Evolutionary conservation across 1,284 basidiomycete species (phyloP), one percentile per base, ranked within the genome.

Genomic region (Sporisorium reilianum): DNA sequence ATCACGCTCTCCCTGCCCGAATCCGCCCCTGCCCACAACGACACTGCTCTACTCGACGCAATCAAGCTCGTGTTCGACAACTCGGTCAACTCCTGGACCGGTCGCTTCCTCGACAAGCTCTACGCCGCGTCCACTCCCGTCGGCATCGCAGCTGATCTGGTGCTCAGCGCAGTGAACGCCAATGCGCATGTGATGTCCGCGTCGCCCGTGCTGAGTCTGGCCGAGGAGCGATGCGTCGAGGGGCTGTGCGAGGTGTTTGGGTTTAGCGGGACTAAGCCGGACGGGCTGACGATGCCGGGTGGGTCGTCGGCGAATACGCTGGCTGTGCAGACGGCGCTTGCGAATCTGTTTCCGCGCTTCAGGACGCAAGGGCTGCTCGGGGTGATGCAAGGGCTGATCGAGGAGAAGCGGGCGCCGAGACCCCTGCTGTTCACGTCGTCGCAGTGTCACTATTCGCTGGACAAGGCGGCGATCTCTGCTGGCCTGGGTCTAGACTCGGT

Each of bases 121-220:
- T 87, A 87, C 54, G 70, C 85, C 14, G 82, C 85, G 8, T 84
- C 85, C 3, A 84, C 84, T 36, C 80, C 85, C 16, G 78, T 85
- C 16, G 85, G 85, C n/a, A 68, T 86, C 25, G 80, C 81, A n/a
- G 77, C 82, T 2, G 86, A 86, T 58, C 59, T 85, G 40, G 66
- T 86, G 16, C 80, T 86, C 8, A 78, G 84, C 11, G 80, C 84
- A 1, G 65, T 87, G 34, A 87, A 87, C 46, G 86, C 86, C 22
- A 86, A 86, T 62, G 82, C 84, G 5, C 86, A 86, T 64, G 86
- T 87, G 55, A 86, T 84, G 68, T 84, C 83, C 36, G 85, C 86
- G 10, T 85, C 85, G 5, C 86, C 86, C 5, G 80, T 85, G 44
- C 81, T 87, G 42, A 85, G 84, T 6, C 56, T 86, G 28, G 75